phyloP scores from a whole-genome alignment of 371 early-diverging fungal species.

The Syncephalastrum monosporum region DNA sequence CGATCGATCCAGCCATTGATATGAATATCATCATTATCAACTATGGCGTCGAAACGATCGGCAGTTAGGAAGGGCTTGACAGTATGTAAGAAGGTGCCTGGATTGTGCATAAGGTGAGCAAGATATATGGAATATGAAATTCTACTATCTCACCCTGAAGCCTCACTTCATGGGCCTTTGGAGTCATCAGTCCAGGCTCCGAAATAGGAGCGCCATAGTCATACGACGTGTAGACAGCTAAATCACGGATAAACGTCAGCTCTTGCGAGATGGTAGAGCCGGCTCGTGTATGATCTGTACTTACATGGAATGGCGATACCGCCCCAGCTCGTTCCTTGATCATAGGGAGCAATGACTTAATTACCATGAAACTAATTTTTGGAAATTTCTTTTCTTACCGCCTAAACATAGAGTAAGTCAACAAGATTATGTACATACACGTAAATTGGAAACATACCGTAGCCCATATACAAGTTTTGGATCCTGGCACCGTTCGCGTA shows the following conservation, averaged over 20 bases:
- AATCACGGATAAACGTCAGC: not conserved
- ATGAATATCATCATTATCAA: conserved; percentile 11
- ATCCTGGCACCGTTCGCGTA: conserved; percentile 13
- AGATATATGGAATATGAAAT: too few species aligned
- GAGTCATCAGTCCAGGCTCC: conserved; percentile 10
- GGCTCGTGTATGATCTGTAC: not conserved
- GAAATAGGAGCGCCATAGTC: conserved; percentile 18
- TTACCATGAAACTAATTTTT: too few species aligned
- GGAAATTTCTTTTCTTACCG: not conserved
- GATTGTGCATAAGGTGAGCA: not conserved
- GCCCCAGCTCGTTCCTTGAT: conserved; percentile 11
- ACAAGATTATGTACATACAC: too few species aligned
- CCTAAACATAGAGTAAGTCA: not conserved
- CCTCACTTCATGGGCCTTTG: conserved; percentile 11
- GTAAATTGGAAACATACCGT: not conserved
- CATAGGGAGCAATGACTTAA: too few species aligned
- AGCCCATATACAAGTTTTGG: conserved; percentile 15
- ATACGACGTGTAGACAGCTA: conserved; percentile 4
- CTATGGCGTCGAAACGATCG: conserved; percentile 4
- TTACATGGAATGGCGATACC: conserved; percentile 12
- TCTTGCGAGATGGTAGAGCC: too few species aligned
- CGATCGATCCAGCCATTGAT: conserved; percentile 13
- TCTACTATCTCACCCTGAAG: not conserved
- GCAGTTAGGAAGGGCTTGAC: conserved; percentile 20
- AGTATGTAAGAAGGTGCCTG: conserved; percentile 20